Evolutionary conservation across 1,284 basidiomycete genomes (phyloP), one percentile per base, ranked within the genome.

Genomic region (Sanghuangporus weigelae): DNA sequence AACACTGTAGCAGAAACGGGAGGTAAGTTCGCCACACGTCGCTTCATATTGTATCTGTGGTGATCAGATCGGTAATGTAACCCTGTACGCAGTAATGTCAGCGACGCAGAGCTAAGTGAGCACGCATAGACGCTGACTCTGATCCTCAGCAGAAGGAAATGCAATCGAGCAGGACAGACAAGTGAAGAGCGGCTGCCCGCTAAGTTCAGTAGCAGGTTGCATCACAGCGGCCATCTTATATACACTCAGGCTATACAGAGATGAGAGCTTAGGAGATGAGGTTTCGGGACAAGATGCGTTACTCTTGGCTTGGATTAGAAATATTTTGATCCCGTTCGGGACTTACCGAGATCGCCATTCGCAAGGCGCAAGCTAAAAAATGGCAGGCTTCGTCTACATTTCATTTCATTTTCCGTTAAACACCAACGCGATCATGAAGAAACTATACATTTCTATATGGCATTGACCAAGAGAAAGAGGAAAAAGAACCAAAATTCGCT

Each of bases 1-100:
- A 98, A 99, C 0, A 90, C 73, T 7, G 82, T 76, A 0, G 83
- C 84, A 64, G 86, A 88, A 71, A 99, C 87, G 2, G 97, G 96
- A 4, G 94, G 90, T 1, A 99, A 82, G 14, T 85, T 87, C 7
- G 97, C 96, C 19, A 98, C 93, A 44, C 95, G 87, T 67, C 97
- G 90, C 79, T 98, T 98, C 89, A 98, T 95, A 75, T 99, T 99
- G 78, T 99, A 99, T 59, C 96, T 83, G 77, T 99, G 97, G 74
- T 93, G 89, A 76, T 99, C 97, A 42, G 94, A 94, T 68, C 87
- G 87, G 75, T 97, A 98, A 74, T 99, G 97, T 0, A 81, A 78
- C 66, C 97, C 89, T 91, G 69, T 67, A 31, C 2, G 38, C 16
- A 49, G 10, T 31, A 23, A 7, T 21, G 44, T 35, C 19, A 51